Conservation (phyloP, 148 eudicot genomes). For the Polygonum aviculare region DNA sequence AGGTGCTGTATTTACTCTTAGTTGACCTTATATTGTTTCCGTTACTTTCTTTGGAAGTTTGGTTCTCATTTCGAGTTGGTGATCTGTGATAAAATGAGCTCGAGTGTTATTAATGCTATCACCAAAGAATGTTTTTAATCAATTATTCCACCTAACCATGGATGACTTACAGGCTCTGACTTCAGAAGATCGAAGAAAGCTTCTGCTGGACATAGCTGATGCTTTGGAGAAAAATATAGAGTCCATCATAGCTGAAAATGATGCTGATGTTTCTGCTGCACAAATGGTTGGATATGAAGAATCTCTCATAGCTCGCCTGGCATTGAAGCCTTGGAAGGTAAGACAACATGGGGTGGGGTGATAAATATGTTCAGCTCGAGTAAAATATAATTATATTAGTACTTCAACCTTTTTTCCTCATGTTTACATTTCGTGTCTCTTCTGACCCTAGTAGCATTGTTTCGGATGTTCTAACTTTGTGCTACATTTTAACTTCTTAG, state of each 20-base stretch:
- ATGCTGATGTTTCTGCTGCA: constrained; percentile 72
- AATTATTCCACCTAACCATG: not conserved
- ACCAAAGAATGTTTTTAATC: not conserved
- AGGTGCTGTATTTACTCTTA: constrained; percentile 35
- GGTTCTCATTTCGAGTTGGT: not conserved
- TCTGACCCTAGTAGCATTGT: constrained; percentile 4
- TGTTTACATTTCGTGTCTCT: not conserved
- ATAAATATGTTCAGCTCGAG: not conserved
- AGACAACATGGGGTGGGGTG: constrained; percentile 13
- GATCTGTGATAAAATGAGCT: not conserved
- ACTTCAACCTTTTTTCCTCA: not conserved
- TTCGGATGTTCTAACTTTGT: not conserved
- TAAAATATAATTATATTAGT: not conserved
- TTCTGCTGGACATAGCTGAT: constrained; percentile 73
- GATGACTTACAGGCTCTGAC: constrained; percentile 49
- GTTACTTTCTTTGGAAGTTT: not conserved
- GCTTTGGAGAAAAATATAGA: constrained; percentile 70
- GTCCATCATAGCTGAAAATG: constrained; percentile 55
- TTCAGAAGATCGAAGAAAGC: constrained; percentile 60
- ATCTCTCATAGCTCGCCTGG: constrained; percentile 65
- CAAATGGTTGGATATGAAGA: constrained; percentile 67
- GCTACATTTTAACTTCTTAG: not conserved
- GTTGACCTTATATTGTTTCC: not conserved
- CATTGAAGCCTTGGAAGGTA: constrained; percentile 85
- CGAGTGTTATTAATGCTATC: not conserved